These are phyloP conservation scores for Eucalyptus curtisii DNA, from an alignment of 345 rosid genomes.

Conservation along the genomic window DNA sequence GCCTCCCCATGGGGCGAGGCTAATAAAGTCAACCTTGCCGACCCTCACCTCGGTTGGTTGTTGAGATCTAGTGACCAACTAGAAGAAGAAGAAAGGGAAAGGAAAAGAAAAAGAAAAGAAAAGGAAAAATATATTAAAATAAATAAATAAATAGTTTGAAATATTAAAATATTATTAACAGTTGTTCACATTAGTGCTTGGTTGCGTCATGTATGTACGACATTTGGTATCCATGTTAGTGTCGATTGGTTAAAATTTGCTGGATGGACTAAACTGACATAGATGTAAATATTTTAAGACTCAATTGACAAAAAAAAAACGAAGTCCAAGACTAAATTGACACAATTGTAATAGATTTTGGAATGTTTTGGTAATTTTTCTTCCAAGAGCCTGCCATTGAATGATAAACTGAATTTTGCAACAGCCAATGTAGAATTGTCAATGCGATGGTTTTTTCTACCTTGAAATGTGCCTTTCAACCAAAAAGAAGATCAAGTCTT, in stretches of 20 bases:
- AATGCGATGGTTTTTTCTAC: no score
- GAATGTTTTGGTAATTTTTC: no score
- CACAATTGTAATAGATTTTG: accelerated
- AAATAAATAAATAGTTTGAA: no score
- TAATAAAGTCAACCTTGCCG: accelerated
- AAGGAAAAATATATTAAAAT: no score
- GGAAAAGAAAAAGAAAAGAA: accelerated
- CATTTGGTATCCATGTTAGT: accelerated
- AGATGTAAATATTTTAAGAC: accelerated
- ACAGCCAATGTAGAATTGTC: no score
- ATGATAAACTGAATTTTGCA: no score
- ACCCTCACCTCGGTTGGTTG: accelerated
- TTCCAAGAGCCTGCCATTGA: accelerated
- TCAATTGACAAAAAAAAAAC: accelerated
- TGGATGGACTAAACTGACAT: accelerated
- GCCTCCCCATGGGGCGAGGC: accelerated
- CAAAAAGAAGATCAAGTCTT: no score
- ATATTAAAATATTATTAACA: no score
- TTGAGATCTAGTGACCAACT: accelerated
- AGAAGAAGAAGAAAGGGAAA: no score
- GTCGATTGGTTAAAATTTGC: accelerated
- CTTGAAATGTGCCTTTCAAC: no score
- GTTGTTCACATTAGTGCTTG: accelerated
- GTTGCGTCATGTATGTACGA: accelerated
- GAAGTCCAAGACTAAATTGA: no score